These are phyloP conservation scores for Protomyces inouyei DNA, from an alignment of 1,139 yeast species.

Conservation along the genomic window DNA sequence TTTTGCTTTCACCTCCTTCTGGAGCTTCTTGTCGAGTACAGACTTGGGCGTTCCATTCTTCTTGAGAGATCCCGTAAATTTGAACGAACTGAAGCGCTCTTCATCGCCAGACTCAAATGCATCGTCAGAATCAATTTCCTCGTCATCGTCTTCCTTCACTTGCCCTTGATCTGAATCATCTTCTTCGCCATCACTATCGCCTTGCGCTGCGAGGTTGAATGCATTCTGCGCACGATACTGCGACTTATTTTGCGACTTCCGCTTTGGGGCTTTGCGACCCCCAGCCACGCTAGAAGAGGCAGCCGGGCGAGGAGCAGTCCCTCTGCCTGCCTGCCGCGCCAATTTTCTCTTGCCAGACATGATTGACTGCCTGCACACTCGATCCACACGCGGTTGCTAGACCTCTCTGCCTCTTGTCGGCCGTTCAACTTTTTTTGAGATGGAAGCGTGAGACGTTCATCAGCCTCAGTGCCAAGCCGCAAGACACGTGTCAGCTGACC, in stretches of 20 bases:
- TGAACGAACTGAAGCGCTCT: constrained; percentile 28
- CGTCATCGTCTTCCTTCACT: constrained; percentile 30
- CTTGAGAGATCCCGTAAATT: constrained; percentile 28
- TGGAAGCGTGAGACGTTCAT: too few relatives aligned
- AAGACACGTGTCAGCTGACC: too few relatives aligned
- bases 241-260: constrained; percentile 1
- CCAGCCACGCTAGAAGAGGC: not conserved
- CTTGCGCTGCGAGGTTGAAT: constrained; percentile 4
- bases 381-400: too few relatives aligned
- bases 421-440: too few relatives aligned
- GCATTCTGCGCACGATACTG: constrained; percentile 16
- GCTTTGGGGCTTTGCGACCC: not conserved
- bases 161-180: constrained; percentile 6
- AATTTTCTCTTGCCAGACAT: not conserved
- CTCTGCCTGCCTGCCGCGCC: not conserved
- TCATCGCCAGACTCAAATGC: constrained; percentile 33
- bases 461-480: too few relatives aligned
- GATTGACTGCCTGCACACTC: not conserved
- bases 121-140: constrained; percentile 33
- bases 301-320: not conserved
- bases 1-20: constrained; percentile 11
- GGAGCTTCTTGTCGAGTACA: not conserved
- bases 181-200: constrained; percentile 1
- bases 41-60: not conserved
- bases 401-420: too few relatives aligned